A percentile compares a stretch with the other conserved stretches of the same genome.
Conservation (phyloP, 805 yeast species). For the Priceomyces fermenticarens region DNA sequence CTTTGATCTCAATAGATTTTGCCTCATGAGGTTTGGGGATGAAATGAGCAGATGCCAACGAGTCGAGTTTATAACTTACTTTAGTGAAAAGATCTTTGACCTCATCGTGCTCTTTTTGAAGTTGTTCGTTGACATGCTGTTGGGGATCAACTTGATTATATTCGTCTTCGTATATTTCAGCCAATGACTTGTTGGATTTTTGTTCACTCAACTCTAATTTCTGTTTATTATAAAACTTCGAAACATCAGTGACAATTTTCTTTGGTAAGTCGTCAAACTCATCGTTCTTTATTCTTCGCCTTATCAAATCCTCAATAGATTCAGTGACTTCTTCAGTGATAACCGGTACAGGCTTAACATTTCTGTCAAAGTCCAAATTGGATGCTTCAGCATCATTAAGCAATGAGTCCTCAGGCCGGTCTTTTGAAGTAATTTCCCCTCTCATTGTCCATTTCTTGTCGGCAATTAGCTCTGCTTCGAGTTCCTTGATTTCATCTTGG, state of each 20-base stretch:
- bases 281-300: constrained; percentile 69
- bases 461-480: constrained; percentile 86
- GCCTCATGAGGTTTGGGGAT: constrained; percentile 82
- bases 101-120: constrained; percentile 74
- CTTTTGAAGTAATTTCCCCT: constrained; percentile 83
- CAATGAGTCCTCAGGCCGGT: constrained; percentile 82
- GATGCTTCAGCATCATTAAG: constrained; percentile 54
- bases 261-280: constrained; percentile 85
- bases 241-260: constrained; percentile 63
- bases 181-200: constrained; percentile 83
- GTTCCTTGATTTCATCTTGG: constrained; percentile 69
- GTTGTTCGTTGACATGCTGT: constrained; percentile 57
- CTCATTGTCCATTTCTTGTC: constrained; percentile 92
- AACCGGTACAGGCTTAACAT: constrained; percentile 93
- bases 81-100: constrained; percentile 61
- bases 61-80: constrained; percentile 72
- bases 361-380: constrained; percentile 84
- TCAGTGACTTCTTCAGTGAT: constrained; percentile 88
- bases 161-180: constrained; percentile 90
- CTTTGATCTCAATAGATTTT: constrained; percentile 74
- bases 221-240: constrained; percentile 46
- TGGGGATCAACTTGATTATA: constrained; percentile 44
- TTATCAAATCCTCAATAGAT: constrained; percentile 81
- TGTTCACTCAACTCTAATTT: constrained; percentile 74
- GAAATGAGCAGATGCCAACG: constrained; percentile 91